phyloP scores from a whole-genome alignment of 2,329 filamentous ascomycete genomes.

The Trichoderma citrinoviride region DNA sequence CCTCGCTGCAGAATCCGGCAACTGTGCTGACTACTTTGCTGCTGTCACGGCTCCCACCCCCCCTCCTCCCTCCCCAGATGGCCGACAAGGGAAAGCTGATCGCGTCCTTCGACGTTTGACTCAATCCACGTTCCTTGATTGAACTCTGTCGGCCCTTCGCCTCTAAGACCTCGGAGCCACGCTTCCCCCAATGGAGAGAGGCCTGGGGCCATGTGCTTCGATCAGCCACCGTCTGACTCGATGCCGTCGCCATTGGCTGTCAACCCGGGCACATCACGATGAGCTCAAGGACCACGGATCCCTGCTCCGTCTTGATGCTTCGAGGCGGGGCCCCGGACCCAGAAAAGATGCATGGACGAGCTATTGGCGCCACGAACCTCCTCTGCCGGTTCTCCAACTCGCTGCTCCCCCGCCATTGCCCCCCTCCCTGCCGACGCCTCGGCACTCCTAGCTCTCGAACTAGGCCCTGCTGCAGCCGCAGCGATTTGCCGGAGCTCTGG shows the following conservation, averaged over 20 bases:
- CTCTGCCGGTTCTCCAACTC: neutral
- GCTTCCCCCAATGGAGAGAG: neutral
- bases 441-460: slow-evolving; percentile 5
- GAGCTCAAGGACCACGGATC: slow-evolving; percentile 2
- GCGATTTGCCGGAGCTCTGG: slow-evolving; percentile 18
- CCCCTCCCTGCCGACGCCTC: slow-evolving; percentile 1
- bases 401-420: neutral
- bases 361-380: slow-evolving; percentile 3
- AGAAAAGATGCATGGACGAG: neutral
- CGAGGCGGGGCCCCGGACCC: slow-evolving; percentile 11
- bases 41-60: neutral
- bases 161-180: slow-evolving; percentile 4
- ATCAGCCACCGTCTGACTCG: neutral
- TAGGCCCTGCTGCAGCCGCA: neutral
- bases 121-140: neutral
- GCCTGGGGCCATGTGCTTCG: neutral
- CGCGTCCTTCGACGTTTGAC: neutral
- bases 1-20: neutral
- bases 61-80: neutral
- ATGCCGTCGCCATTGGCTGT: neutral
- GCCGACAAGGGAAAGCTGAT: slow-evolving; percentile 13
- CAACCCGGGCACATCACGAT: slow-evolving; percentile 1
- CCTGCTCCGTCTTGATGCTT: neutral
- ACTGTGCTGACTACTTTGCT: neutral
- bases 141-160: neutral